phyloP scores from a whole-genome alignment of 306 rosid genomes.

The Arachis stenosperma region DNA sequence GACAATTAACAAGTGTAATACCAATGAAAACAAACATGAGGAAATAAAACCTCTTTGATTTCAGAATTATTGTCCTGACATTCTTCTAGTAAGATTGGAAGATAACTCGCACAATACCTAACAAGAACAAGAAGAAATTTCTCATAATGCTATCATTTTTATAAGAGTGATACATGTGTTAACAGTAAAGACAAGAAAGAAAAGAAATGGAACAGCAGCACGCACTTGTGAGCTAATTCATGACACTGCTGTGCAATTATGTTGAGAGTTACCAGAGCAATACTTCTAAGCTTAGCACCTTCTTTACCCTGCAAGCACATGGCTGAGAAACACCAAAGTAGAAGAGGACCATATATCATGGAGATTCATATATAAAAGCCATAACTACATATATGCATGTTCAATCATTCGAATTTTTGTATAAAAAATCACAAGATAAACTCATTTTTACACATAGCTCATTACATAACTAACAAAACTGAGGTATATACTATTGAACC shows the following conservation, averaged over 20 bases:
- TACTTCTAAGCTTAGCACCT: slow-evolving; percentile 38
- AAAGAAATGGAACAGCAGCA: not conserved
- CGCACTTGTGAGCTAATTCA: slow-evolving; percentile 40
- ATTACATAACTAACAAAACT: not conserved
- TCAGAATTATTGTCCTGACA: slow-evolving; percentile 43
- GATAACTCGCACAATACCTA: slow-evolving; percentile 41
- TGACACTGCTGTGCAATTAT: slow-evolving; percentile 42
- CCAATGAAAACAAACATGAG: slow-evolving; percentile 16
- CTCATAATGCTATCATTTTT: not conserved
- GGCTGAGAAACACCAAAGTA: slow-evolving; percentile 33
- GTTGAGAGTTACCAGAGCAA: slow-evolving; percentile 44
- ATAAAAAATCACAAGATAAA: too few species aligned
- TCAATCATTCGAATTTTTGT: too few species aligned
- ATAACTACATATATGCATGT: not conserved
- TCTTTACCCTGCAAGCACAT: slow-evolving; percentile 42
- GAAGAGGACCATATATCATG: slow-evolving; percentile 9
- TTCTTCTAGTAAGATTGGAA: slow-evolving; percentile 43
- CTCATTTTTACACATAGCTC: not conserved
- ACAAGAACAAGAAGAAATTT: not conserved
- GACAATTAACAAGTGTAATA: not conserved
- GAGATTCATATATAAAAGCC: not conserved
- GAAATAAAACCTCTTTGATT: slow-evolving; percentile 47
- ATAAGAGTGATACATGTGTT: slow-evolving; percentile 18
- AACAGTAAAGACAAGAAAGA: slow-evolving; percentile 16
- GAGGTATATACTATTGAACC: not conserved